Evolutionary conservation across 2,329 filamentous ascomycete genomes (phyloP).

Genomic region (Fusarium sp.): DNA sequence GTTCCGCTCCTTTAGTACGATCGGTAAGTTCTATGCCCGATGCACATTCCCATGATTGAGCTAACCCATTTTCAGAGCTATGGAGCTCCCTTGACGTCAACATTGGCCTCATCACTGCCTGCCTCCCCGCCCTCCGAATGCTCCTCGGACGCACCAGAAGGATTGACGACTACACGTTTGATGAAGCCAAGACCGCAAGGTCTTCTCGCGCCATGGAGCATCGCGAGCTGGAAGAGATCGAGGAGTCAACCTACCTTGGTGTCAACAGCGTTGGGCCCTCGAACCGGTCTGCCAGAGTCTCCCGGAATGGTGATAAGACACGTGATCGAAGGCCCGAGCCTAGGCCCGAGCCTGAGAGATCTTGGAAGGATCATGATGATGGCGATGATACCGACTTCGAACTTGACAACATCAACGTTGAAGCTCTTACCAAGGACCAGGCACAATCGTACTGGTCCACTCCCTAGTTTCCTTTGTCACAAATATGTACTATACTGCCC

Average conservation of each 20-base stretch:
- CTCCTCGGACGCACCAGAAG: constrained; percentile 6
- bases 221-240: constrained; percentile 16
- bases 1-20: constrained; percentile 10
- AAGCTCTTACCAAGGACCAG: constrained; percentile 18
- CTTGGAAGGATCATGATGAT: constrained; percentile 15
- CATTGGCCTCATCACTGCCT: constrained; percentile 25
- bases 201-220: constrained; percentile 13
- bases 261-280: constrained; percentile 7
- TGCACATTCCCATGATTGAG: too few species aligned
- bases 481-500: background rate
- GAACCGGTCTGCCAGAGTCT: background rate
- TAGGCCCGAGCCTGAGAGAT: background rate
- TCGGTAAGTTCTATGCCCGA: background rate
- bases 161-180: constrained; percentile 9
- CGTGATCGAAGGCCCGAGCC: background rate
- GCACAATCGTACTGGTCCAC: constrained; percentile 22
- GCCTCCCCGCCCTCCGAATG: constrained; percentile 21
- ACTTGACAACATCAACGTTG: constrained; percentile 20
- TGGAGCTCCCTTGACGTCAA: constrained; percentile 32
- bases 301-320: background rate
- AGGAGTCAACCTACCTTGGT: constrained; percentile 14
- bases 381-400: constrained; percentile 7
- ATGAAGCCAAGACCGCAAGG: constrained; percentile 18
- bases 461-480: background rate
- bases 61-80: constrained; percentile 9